Base-by-base conservation (phyloP, 2,329 filamentous ascomycete genomes). In the Penicillium olsonii region DNA sequence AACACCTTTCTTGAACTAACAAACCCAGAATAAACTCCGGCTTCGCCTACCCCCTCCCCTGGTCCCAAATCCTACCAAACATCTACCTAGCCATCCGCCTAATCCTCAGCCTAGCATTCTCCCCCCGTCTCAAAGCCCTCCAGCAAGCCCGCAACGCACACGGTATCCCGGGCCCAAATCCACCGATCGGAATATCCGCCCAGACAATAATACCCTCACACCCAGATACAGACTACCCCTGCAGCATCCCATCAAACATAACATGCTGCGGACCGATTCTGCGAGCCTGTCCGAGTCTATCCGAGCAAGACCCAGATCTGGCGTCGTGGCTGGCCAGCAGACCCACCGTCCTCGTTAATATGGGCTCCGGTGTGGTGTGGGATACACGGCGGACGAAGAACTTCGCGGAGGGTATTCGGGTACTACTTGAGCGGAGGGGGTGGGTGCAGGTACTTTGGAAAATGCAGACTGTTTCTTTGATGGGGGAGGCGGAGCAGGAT, bases 41-140 rank as follows among this genome's bases (percentile, higher is more conserved):
- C 5, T 73, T 70, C 17, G 45, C 65, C 0, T 78, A 69, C 44
- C 76, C 76, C 2, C 57, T 79, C 0, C 74, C 75, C 1, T 72
- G 65, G 68, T 54, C 62, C 17, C 55, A 68, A 3, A 62, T 74
- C 9, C 67, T 70, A n/a, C 29, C 29, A 11, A 31, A 31, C 29
- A 31, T 45, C 20, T 45, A 37, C 20, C 37, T 45, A 14, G 20
- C 24, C 14, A 12, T 45, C n/a, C 37, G 22, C 24, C n/a, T 35
- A 29, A 19, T 17, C n/a, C 27, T 19, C 20, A 37, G 24, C 19
- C 27, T 45, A 14, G 33, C 15, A 18, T 17, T 9, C 4, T 35
- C n/a, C 6, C 17, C n/a, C 9, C 33, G 33, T n/a, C 15, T 35
- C n/a, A 35, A 35, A 10, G 10, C 9, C n/a, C 4, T 35, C 33